These are phyloP conservation scores for Cicer judaicum DNA, from an alignment of 306 rosid species.

Conservation along the genomic window DNA sequence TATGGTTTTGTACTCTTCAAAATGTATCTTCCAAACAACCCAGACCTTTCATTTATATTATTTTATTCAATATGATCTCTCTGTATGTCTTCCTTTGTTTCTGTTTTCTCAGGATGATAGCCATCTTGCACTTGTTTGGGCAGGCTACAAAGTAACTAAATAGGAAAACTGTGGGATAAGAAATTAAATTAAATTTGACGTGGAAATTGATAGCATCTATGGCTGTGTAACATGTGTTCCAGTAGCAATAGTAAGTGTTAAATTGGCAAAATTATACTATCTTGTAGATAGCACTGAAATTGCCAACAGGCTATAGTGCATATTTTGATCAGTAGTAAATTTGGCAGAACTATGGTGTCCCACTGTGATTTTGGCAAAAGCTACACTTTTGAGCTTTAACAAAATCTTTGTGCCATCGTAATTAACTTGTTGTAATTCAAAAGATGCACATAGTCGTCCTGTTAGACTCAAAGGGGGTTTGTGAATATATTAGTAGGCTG, in stretches of 20 bases:
- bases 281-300: neutral
- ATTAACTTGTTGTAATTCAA: neutral
- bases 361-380: neutral
- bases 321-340: neutral
- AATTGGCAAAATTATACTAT: neutral
- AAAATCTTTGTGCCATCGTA: neutral
- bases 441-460: no score
- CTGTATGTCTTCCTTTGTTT: neutral
- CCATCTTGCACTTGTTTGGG: conserved; percentile 6
- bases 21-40: neutral
- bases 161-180: conserved; percentile 4
- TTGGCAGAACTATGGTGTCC: neutral
- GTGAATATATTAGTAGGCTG: neutral
- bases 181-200: neutral
- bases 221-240: neutral
- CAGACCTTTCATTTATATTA: neutral
- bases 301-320: neutral
- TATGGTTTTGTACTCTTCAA: neutral
- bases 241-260: neutral
- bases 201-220: neutral
- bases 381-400: neutral
- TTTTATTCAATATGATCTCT: conserved; percentile 6
- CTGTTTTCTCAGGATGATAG: conserved; percentile 1
- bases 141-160: neutral
- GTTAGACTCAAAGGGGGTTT: neutral